Percentiles rank a stretch among this genome's conserved stretches.
phyloP scores from a whole-genome alignment of 2,329 filamentous ascomycete genomes.

The Fusarium coicis region DNA sequence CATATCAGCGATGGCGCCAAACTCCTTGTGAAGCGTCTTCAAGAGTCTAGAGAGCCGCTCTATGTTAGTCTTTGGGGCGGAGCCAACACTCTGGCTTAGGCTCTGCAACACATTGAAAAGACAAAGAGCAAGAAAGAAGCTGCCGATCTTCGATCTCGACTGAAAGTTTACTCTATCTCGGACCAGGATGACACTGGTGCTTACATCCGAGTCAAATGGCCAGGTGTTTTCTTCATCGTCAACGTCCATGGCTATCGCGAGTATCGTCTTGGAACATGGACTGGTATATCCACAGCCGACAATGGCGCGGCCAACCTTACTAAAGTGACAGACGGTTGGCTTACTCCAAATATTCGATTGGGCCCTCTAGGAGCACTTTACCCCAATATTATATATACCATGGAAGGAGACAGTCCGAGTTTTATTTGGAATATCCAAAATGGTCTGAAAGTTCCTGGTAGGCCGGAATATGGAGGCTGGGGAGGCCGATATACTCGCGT shows the following conservation, averaged over 20 bases:
- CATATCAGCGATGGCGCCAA: background rate
- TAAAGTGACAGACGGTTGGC: background rate
- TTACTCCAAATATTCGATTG: slow-evolving; percentile 6
- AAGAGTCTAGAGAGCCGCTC: background rate
- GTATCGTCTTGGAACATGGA: background rate
- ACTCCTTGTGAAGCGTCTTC: background rate
- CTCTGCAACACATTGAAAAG: background rate
- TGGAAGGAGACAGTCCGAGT: slow-evolving; percentile 13
- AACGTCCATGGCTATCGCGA: slow-evolving; percentile 4
- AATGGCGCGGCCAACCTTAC: background rate
- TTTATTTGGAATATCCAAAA: slow-evolving; percentile 14
- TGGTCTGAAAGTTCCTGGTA: slow-evolving; percentile 2
- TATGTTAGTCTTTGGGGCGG: slow-evolving; percentile 9
- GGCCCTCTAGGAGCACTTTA: background rate
- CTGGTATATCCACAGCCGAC: background rate
- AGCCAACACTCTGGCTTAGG: slow-evolving; percentile 6
- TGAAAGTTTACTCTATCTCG: slow-evolving; percentile 12
- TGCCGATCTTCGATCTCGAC: background rate
- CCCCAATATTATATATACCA: background rate
- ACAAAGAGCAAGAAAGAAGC: background rate
- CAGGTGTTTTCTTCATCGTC: slow-evolving; percentile 13
- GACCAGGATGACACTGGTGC: slow-evolving; percentile 12
- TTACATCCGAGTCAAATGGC: slow-evolving; percentile 1
- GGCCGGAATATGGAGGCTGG: slow-evolving; percentile 10
- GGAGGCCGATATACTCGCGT: slow-evolving; percentile 10